Percentiles rank a stretch among this genome's conserved stretches.
These are phyloP conservation scores for Pterocarpus macrocarpus DNA, from an alignment of 306 rosid genomes.

Conservation along the genomic window DNA sequence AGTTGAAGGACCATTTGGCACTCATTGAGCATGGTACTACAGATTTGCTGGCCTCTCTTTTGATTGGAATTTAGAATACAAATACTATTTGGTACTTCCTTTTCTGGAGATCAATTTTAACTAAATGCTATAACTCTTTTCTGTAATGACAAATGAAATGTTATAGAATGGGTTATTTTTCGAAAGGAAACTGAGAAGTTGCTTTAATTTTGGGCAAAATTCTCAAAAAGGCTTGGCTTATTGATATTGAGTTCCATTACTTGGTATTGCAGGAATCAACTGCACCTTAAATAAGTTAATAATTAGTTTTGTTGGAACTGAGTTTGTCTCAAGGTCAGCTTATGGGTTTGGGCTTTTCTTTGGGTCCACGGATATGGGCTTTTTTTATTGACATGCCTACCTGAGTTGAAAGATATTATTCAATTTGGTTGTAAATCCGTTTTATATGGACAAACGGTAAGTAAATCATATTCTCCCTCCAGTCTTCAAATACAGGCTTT, in stretches of 20 bases:
- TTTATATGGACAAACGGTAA: no score
- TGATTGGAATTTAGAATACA: not conserved
- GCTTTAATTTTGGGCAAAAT: not conserved
- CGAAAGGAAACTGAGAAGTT: not conserved
- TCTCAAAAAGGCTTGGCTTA: constrained; percentile 2
- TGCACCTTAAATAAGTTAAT: no score
- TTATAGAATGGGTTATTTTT: not conserved
- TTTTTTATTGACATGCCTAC: not conserved
- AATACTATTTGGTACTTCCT: constrained; percentile 2
- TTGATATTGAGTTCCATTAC: not conserved
- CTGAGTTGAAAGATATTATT: not conserved
- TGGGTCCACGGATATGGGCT: not conserved
- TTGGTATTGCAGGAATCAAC: not conserved
- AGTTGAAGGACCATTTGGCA: constrained; percentile 16
- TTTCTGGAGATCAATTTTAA: not conserved
- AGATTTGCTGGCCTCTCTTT: constrained; percentile 5
- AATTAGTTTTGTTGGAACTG: no score
- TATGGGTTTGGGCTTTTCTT: no score
- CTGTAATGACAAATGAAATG: not conserved
- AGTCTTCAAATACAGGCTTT: no score
- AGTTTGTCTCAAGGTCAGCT: no score
- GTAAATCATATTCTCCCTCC: no score
- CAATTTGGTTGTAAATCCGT: no score
- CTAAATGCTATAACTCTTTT: not conserved
- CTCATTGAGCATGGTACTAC: not conserved